Evolutionary conservation across 345 rosid species (phyloP).

Genomic region (Leavenworthia alabamica): DNA sequence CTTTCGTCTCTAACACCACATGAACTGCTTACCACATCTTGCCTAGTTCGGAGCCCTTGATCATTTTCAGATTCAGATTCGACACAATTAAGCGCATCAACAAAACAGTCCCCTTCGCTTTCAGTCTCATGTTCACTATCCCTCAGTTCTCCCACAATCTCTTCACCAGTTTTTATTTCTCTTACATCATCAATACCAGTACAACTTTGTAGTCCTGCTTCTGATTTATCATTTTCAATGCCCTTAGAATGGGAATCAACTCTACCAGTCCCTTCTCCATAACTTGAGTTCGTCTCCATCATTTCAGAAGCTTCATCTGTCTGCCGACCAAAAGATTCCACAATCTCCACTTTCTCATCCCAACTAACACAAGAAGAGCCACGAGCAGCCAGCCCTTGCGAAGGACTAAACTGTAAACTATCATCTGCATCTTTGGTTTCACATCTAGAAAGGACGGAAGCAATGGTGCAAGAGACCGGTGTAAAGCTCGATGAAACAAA

Average conservation of each 20-base stretch:
- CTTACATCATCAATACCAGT: constrained; percentile 56
- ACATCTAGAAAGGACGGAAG: constrained; percentile 39
- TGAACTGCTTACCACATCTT: background rate
- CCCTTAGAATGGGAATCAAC: constrained; percentile 22
- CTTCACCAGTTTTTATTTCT: constrained; percentile 32
- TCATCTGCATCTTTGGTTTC: constrained; percentile 32
- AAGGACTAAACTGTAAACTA: constrained; percentile 32
- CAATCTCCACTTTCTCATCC: constrained; percentile 82
- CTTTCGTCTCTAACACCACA: constrained; percentile 2
- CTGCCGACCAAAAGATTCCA: constrained; percentile 36
- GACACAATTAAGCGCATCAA: constrained; percentile 81
- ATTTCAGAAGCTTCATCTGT: constrained; percentile 32
- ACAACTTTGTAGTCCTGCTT: constrained; percentile 24
- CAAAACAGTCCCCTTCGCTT: constrained; percentile 67
- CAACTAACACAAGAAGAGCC: constrained; percentile 51
- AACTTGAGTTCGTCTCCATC: constrained; percentile 9
- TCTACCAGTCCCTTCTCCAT: constrained; percentile 23
- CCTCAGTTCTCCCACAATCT: constrained; percentile 60
- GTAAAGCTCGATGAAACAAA: constrained; percentile 35
- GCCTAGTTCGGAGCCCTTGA: constrained; percentile 22
- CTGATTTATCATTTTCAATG: constrained; percentile 31
- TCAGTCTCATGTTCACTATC: constrained; percentile 48
- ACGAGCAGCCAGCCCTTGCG: constrained; percentile 34
- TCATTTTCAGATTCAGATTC: constrained; percentile 59
- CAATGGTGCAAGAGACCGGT: constrained; percentile 35